Evolutionary conservation across 495 filamentous ascomycete species (phyloP).

Genomic region (Bryoglossum gracile): DNA sequence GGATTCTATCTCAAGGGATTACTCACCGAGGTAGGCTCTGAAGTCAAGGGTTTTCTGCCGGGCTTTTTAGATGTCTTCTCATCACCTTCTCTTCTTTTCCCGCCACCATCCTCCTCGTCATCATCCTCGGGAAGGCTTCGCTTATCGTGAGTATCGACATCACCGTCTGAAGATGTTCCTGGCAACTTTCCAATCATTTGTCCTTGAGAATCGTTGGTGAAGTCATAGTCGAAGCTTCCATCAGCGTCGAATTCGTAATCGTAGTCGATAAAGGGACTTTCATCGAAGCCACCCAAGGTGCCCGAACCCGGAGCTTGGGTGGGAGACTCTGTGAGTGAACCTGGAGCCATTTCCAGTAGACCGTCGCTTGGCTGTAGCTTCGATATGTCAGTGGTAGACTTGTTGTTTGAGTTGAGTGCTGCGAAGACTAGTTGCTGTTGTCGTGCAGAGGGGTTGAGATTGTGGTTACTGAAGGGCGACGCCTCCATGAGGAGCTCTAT

Average conservation of each 20-base stretch:
- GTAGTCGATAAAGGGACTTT: conserved; percentile 79
- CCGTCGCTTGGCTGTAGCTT: conserved; percentile 11
- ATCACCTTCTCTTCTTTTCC: conserved; percentile 74
- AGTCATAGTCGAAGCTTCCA: conserved; percentile 53
- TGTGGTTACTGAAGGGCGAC: background rate
- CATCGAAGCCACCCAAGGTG: conserved; percentile 47
- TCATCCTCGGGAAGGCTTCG: conserved; percentile 66
- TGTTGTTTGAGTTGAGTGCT: conserved; percentile 73
- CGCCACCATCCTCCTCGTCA: conserved; percentile 60
- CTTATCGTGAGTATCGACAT: conserved; percentile 72
- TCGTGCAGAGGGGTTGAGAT: conserved; percentile 45
- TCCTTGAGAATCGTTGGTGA: conserved; percentile 44
- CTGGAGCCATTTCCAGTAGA: conserved; percentile 42
- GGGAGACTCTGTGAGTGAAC: conserved; percentile 48
- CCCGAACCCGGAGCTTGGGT: conserved; percentile 36
- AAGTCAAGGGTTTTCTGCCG: conserved; percentile 89
- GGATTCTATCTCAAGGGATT: background rate
- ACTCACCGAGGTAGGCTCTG: conserved; percentile 91
- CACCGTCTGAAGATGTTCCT: conserved; percentile 43
- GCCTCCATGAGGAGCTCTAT: conserved; percentile 11
- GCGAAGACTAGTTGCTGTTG: conserved; percentile 85
- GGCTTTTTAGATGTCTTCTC: conserved; percentile 84
- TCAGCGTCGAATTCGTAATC: conserved; percentile 64
- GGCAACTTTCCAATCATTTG: conserved; percentile 75
- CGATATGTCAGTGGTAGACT: conserved; percentile 10